Evolutionary conservation across 2,329 filamentous ascomycete genomes (phyloP), one percentile per base, ranked within the genome.

Genomic region (Aspergillus tanneri): DNA sequence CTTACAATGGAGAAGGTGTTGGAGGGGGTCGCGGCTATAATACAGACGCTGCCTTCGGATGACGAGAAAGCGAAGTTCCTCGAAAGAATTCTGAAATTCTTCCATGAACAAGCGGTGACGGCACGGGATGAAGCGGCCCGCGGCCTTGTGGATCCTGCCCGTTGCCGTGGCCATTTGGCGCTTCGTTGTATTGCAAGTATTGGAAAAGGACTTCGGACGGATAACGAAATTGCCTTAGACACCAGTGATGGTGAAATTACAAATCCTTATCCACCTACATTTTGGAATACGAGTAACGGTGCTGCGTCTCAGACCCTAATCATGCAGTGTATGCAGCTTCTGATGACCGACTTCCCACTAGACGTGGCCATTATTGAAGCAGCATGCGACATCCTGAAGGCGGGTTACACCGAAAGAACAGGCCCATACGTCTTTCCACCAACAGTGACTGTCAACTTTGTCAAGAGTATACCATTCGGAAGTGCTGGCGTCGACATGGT

Each of bases 311-410:
- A 72, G 49, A 61, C 56, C 22, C 49, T 67, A 32, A 66, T 72
- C 19, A 68, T 74, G 59, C 63, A 72, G 49, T 68, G 67, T 19
- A 63, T 75, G 57, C 61, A 70, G 23, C 62, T 69, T 19, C 59
- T 74, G n/a, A 61, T 72, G 39, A 63, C 64, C 23, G 63, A 67
- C 19, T 73, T 73, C 28, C 65, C 67, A 6, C 56, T 66, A 24
- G 72, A 74, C 43, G 63, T 62, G 38, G 60, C 63, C n/a, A 70
- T 75, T 8, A 68, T 75, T 16, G 72, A 74, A 57, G 69, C 71
- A 5, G 66, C 71, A 6, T 76, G 72, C 53, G 72, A 75, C 41
- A 69, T 76, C 16, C 55, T 76, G 28, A 73, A 69, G 52, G 72
- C 72, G 9, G 73, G 73, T 3, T 75, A 70, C 49, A 74, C 73